Conservation (phyloP, 805 yeast species). For the Suhomyces canberraensis region DNA sequence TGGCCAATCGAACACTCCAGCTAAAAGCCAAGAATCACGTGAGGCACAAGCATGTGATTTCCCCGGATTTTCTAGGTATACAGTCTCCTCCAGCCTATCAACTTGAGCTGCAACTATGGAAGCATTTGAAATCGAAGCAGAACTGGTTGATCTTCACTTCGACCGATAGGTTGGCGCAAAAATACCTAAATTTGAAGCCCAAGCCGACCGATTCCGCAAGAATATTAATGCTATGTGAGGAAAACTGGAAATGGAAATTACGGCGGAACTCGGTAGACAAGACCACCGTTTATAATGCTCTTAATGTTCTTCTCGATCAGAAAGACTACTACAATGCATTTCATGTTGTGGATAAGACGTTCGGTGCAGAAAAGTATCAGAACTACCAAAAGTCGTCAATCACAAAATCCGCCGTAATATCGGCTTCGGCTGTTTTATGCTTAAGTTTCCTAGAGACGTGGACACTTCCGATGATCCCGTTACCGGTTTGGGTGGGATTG, state of each 20-base stretch:
- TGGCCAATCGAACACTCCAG: constrained; percentile 7
- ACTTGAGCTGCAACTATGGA: constrained; percentile 6
- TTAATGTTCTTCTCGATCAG: constrained; percentile 17
- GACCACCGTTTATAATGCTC: constrained; percentile 7
- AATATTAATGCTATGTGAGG: neutral
- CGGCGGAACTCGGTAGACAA: neutral
- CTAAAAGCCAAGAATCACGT: neutral
- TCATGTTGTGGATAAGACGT: constrained; percentile 25
- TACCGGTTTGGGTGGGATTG: constrained; percentile 9
- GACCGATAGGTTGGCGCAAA: constrained; percentile 9
- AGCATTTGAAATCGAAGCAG: neutral
- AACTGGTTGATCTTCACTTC: neutral
- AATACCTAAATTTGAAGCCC: constrained; percentile 19
- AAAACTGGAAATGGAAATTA: neutral
- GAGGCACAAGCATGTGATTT: neutral
- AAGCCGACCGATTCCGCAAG: constrained; percentile 10
- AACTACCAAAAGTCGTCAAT: neutral
- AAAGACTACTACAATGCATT: constrained; percentile 29
- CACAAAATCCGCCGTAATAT: neutral
- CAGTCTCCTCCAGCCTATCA: neutral
- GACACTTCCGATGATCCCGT: constrained; percentile 13
- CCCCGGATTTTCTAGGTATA: constrained; percentile 1
- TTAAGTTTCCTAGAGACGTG: constrained; percentile 16
- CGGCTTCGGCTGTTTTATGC: constrained; percentile 14
- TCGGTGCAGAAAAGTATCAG: constrained; percentile 11